phyloP scores from a whole-genome alignment of 345 rosid species.

The Hibiscus syriacus region DNA sequence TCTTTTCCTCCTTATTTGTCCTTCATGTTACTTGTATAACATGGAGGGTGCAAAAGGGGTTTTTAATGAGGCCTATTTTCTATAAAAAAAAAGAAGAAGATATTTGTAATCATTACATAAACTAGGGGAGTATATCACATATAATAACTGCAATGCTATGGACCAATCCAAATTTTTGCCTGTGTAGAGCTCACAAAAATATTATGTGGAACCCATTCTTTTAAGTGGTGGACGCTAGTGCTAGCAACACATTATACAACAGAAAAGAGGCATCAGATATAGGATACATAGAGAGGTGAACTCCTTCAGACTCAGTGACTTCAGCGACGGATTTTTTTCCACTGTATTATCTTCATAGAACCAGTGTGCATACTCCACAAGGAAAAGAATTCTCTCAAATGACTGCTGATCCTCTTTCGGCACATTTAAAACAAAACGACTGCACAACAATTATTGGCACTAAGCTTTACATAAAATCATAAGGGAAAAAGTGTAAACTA shows the following conservation, averaged over 20 bases:
- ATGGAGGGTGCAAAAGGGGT: too few relatives aligned
- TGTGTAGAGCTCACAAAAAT: too few relatives aligned
- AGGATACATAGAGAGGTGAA: slow-evolving; percentile 88
- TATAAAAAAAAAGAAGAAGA: too few relatives aligned
- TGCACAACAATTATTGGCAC: slow-evolving; percentile 23
- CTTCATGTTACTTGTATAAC: too few relatives aligned
- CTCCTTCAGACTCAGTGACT: slow-evolving; percentile 81
- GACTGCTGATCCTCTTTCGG: slow-evolving; percentile 97
- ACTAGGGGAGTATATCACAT: too few relatives aligned
- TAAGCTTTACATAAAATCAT: slow-evolving; percentile 1
- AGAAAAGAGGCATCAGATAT: background rate
- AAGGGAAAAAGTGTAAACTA: background rate
- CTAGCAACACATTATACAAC: background rate
- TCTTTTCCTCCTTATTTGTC: too few relatives aligned
- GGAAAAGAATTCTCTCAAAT: slow-evolving; percentile 89
- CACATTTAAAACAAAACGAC: slow-evolving; percentile 95
- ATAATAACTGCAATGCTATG: too few relatives aligned
- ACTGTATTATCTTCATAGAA: slow-evolving; percentile 93
- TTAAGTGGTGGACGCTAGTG: background rate
- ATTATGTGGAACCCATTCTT: too few relatives aligned
- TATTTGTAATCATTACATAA: background rate
- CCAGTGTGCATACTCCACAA: slow-evolving; percentile 98
- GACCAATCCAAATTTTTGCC: too few relatives aligned
- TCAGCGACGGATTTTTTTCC: slow-evolving; percentile 83
- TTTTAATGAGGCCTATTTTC: too few relatives aligned